These are phyloP conservation scores for Papiliotrema laurentii DNA, from an alignment of 1,284 basidiomycete genomes.

Conservation along the genomic window DNA sequence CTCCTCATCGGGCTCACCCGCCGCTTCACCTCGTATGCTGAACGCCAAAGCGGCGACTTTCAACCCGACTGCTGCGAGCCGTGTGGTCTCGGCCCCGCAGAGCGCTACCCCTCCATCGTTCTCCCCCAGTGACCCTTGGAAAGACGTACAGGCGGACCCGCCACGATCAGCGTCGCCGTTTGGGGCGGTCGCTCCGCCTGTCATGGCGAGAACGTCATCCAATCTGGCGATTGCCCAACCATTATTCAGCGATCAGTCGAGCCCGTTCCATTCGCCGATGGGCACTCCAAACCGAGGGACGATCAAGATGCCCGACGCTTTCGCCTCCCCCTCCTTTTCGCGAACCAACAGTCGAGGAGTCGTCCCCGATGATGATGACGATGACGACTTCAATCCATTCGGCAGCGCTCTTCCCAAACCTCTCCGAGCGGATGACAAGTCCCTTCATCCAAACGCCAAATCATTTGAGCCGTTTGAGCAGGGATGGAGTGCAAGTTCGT, in stretches of 20 bases:
- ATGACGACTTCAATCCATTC: constrained; percentile 58
- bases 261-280: constrained; percentile 51
- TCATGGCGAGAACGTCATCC: constrained; percentile 56
- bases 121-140: constrained; percentile 38
- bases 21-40: constrained; percentile 55
- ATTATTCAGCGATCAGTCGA: constrained; percentile 64
- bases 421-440: constrained; percentile 19
- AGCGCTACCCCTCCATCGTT: constrained; percentile 55
- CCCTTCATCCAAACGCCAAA: constrained; percentile 33
- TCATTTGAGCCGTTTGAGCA: constrained; percentile 37
- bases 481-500: constrained; percentile 4
- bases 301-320: constrained; percentile 37
- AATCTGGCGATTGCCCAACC: constrained; percentile 85
- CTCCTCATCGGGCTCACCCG: constrained; percentile 52
- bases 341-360: constrained; percentile 24
- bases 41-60: constrained; percentile 66
- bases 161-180: constrained; percentile 38
- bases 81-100: constrained; percentile 58
- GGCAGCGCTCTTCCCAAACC: constrained; percentile 36
- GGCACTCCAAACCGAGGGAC: constrained; percentile 35
- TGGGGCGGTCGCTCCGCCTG: constrained; percentile 53
- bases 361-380: constrained; percentile 49
- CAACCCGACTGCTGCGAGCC: constrained; percentile 52
- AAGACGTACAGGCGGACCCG: constrained; percentile 27
- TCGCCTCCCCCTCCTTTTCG: constrained; percentile 26